phyloP scores from a whole-genome alignment of 23 red algal species.

The Agarophyton chilense region DNA sequence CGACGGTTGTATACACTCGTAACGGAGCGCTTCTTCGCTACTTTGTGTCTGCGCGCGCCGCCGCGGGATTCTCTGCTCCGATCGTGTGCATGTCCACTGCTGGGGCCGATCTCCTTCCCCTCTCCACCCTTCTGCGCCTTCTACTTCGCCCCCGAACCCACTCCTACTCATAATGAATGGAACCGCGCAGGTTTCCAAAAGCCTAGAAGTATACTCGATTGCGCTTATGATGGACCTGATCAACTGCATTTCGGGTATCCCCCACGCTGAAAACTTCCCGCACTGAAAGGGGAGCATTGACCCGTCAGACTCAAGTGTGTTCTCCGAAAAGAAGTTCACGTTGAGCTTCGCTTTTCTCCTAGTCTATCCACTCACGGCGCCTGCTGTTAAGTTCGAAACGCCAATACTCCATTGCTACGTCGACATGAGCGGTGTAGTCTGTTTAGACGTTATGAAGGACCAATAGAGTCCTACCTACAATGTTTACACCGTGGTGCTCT shows the following conservation, averaged over 20 bases:
- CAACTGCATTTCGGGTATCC: constrained; percentile 80
- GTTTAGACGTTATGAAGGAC: constrained; percentile 98
- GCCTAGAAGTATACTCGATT: constrained; percentile 82
- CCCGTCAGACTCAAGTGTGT: constrained; percentile 48
- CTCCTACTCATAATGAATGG: not conserved
- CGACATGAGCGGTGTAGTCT: constrained; percentile 91
- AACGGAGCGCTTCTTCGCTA: too few relatives aligned
- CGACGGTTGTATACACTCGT: not conserved
- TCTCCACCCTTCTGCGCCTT: not conserved
- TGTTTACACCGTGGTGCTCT: constrained; percentile 82
- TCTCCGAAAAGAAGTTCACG: constrained; percentile 71
- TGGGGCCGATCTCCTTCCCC: too few relatives aligned
- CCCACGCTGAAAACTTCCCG: constrained; percentile 67
- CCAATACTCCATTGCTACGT: constrained; percentile 94
- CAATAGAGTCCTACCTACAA: constrained; percentile 93
- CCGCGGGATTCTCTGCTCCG: not conserved
- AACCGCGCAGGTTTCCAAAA: constrained; percentile 57
- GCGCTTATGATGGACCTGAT: constrained; percentile 84
- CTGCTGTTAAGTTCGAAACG: constrained; percentile 85
- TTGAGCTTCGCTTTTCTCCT: constrained; percentile 73
- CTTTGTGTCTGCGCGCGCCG: not conserved
- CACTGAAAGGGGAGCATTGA: constrained; percentile 74
- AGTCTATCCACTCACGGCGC: constrained; percentile 81
- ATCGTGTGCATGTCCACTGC: too few relatives aligned
- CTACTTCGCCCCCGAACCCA: not conserved